Base-by-base conservation (phyloP, 192 early-diverging fungal species). In the Paraglomus occultum region DNA sequence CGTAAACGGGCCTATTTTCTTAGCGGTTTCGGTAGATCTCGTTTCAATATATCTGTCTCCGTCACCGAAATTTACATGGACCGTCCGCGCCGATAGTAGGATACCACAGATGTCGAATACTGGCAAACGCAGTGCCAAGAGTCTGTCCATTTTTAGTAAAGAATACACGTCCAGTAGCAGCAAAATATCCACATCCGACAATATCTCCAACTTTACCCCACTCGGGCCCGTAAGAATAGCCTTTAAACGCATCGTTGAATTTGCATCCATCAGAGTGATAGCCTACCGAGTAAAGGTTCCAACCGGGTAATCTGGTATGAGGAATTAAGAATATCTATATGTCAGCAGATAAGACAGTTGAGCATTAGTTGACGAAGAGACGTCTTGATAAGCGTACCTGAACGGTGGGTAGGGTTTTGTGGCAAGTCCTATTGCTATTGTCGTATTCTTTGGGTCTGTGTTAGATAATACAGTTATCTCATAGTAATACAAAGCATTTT, bases 121-220 rank as follows among this genome's bases (percentile, higher is more conserved):
- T 18, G 11, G 2, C 10, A 12, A 57, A 43, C 15, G 69, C 54
- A 12, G 17, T 58, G 2, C 71, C 70, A 14, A 74, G 23, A 15
- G 45, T 50, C 40, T 47, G 40, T 2, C 64, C 67, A 39, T 74
- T 67, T 39, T 44, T 43, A 18, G 59, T 74, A 45, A 77, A 78
- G 20, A 70, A 66, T 11, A 77, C 71, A n/a, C 9, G 23, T 44
- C 68, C 39, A 10, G 64, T 39, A 40, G 48, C 15, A 39, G 71
- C n/a, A 47, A 57, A 42, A 48, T 79, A 75, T 5, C 80, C 80
- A 23, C 52, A 43, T 22, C 77, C 79, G 31, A 81, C 38, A 3
- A 77, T 70, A 65, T 73, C 74, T 9, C 77, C 76, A 14, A 23
- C 11, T 57, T 57, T 38, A 20, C 54, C 22, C 54, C 54, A 57